Evolutionary conservation across 1,139 yeast genomes (phyloP).

Genomic region (Debaryomycetaceae sp.): DNA sequence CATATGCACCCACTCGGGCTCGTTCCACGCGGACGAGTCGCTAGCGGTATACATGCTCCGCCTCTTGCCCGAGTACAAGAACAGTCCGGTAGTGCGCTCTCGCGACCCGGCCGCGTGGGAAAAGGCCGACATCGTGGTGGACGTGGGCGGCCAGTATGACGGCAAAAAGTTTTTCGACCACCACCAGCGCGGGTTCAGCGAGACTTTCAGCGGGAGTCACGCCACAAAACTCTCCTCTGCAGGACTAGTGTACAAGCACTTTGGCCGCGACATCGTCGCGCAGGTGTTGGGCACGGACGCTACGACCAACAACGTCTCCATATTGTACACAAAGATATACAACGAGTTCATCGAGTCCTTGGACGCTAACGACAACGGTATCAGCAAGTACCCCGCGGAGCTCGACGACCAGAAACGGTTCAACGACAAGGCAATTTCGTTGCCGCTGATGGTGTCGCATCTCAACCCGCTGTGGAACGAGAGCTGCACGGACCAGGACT

Average conservation of each 20-base stretch:
- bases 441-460: slow-evolving; percentile 67
- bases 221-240: slow-evolving; percentile 83
- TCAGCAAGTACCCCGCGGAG: slow-evolving; percentile 54
- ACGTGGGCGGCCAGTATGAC: slow-evolving; percentile 92
- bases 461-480: slow-evolving; percentile 83
- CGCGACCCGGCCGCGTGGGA: slow-evolving; percentile 80
- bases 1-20: slow-evolving; percentile 89
- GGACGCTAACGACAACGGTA: slow-evolving; percentile 96
- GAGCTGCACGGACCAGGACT: slow-evolving; percentile 51
- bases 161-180: slow-evolving; percentile 84
- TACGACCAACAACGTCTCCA: slow-evolving; percentile 35
- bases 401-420: slow-evolving; percentile 33
- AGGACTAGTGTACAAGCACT: slow-evolving; percentile 88
- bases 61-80: slow-evolving; percentile 55
- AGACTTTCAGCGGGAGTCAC: slow-evolving; percentile 24
- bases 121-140: slow-evolving; percentile 82
- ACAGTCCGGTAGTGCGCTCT: slow-evolving; percentile 67
- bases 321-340: slow-evolving; percentile 66
- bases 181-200: slow-evolving; percentile 64
- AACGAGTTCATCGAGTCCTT: slow-evolving; percentile 74
- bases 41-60: slow-evolving; percentile 83
- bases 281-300: slow-evolving; percentile 23
- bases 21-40: slow-evolving; percentile 97
- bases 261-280: slow-evolving; percentile 68
- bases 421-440: slow-evolving; percentile 49